Percentiles rank a stretch among this genome's conserved stretches.
Conservation (phyloP, 352 stramenopile genomes). For the Blastocystis hominis region DNA sequence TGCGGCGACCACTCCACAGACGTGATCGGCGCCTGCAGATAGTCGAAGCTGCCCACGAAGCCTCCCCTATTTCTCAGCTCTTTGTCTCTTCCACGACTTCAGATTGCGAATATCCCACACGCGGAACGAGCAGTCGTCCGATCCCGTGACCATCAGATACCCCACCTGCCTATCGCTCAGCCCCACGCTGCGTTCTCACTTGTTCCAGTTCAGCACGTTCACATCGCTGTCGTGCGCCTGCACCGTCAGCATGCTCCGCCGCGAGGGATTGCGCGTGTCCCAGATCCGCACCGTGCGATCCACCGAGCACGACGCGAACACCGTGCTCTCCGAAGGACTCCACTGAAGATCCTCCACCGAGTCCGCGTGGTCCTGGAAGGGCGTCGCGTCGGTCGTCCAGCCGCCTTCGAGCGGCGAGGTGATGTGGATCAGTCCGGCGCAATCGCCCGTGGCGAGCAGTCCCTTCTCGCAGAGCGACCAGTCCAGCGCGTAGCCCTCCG, state of each 20-base stretch:
- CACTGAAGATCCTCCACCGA: conserved; percentile 96
- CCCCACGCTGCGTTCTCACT: conserved; percentile 58
- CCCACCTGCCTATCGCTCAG: conserved; percentile 67
- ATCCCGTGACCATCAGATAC: conserved; percentile 89
- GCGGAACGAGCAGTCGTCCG: conserved; percentile 84
- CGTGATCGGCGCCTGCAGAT: conserved; percentile 81
- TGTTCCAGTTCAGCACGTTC: conserved; percentile 98
- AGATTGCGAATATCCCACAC: conserved; percentile 62
- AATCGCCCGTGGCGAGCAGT: conserved; percentile 85
- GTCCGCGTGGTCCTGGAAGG: conserved; percentile 77
- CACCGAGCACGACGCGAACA: conserved; percentile 83
- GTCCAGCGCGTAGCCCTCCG: conserved; percentile 94
- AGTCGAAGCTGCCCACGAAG: conserved; percentile 54
- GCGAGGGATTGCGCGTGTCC: conserved; percentile 80
- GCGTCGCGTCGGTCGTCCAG: conserved; percentile 77
- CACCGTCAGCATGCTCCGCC: conserved; percentile 80
- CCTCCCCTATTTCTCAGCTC: not conserved
- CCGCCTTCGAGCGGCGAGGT: conserved; percentile 63
- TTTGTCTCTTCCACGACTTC: not conserved
- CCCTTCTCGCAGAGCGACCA: conserved; percentile 82
- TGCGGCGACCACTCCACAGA: conserved; percentile 97
- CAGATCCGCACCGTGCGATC: conserved; percentile 88
- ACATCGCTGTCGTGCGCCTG: conserved; percentile 84
- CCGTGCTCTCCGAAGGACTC: conserved; percentile 84
- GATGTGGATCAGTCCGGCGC: conserved; percentile 87